Base-by-base conservation (phyloP, 495 filamentous ascomycete genomes). In the Cercophora scortea region DNA sequence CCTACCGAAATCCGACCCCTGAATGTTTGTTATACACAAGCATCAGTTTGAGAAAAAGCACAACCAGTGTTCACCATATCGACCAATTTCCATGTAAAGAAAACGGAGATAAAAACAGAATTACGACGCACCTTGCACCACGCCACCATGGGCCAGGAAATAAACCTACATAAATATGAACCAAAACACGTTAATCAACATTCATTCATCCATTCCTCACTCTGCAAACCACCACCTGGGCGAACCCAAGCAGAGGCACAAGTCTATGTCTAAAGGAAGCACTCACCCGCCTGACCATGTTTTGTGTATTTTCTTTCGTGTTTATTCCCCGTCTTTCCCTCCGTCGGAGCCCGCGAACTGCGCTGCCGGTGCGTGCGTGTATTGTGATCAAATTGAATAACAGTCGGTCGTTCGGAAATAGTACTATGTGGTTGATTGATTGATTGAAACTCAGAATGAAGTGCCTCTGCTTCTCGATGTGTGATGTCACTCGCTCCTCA, bases 101-200 rank as follows among this genome's bases (percentile, higher is more conserved):
- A 16, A 4, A 17, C 1, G 15, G 18, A 18, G 44, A n/a, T 18
- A 46, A 32, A 8, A 32, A 8, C 44, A 32, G 17, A 46, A 39
- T n/a, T n/a, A n/a, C n/a, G n/a, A 35, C 56, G 16, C 47, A 77
- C 78, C 78, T 69, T 81, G 79, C 15, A 81, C 79, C 44, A 54
- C 47, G 8, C 66, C 65, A 17, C 79, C 79, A 55, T 82, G 78
- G 15, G 71, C 79, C 18, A 78, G 64, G 53, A 80, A 81, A 46
- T 76, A 75, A 11, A 79, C 67, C 77, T 79, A 10, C 10, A 3
- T 18, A 32, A 32, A n/a, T 6, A 32, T 8, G 8, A 8, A 32
- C n/a, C n/a, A n/a, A n/a, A n/a, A n/a, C n/a, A n/a, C 42, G 42
- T 44, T 44, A 44, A 2, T 41, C 38, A 4, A 41, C 11, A 41